Conservation (phyloP, 495 filamentous ascomycete genomes). For the Filosporella fistucella region DNA sequence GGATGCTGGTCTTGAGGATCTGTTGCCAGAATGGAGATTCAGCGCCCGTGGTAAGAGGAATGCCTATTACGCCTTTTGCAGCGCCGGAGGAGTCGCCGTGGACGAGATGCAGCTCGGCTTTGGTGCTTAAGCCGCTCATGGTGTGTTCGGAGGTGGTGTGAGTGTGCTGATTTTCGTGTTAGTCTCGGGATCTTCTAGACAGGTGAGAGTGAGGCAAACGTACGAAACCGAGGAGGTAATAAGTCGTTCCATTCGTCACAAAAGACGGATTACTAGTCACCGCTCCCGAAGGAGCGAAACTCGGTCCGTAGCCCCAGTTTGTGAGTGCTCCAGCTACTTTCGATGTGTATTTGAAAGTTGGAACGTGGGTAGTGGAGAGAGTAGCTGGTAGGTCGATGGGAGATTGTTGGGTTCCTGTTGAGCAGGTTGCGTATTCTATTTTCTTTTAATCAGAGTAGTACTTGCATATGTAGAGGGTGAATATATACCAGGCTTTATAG, state of each 20-base stretch:
- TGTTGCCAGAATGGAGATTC: background rate
- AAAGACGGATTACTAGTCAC: conserved; percentile 3
- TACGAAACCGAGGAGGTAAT: background rate
- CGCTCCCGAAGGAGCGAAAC: background rate
- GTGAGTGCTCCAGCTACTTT: background rate
- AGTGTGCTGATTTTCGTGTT: background rate
- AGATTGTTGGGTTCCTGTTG: background rate
- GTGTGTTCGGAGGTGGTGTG: background rate
- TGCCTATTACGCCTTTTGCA: background rate
- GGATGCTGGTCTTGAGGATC: background rate
- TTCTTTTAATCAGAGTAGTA: background rate
- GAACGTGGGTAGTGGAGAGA: background rate
- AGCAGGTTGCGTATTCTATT: background rate
- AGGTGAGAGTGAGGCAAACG: background rate
- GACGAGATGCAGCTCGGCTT: background rate
- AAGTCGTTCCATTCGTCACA: background rate
- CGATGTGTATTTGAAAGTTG: background rate
- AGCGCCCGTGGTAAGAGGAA: background rate
- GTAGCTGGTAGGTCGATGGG: background rate
- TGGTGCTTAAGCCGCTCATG: background rate
- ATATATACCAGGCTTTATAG: background rate
- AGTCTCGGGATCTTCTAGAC: background rate
- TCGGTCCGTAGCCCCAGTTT: background rate
- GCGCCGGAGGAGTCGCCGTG: background rate
- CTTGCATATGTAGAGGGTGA: background rate